Evolutionary conservation across 164 flowering plant species (phyloP), one percentile per base, ranked within the genome.

Genomic region (Magnolia officinalis): DNA sequence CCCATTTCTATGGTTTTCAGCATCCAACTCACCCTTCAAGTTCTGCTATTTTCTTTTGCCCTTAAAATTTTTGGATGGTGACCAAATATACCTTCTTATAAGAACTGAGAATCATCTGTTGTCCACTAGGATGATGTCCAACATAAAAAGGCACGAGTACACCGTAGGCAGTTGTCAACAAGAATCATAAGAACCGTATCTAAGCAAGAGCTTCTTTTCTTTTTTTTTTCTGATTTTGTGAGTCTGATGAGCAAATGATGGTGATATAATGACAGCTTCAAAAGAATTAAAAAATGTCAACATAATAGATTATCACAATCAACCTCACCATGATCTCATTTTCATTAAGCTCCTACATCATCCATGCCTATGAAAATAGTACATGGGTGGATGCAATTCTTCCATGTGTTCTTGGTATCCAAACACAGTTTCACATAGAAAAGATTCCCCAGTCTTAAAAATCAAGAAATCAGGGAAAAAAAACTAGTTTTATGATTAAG

Each of bases 391-490:
- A 31, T 16, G 49, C 31, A 68, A 37, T 37, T 16, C 14, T 68
- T 68, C 29, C 50, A 16, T 29, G 19, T 31, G 29, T 68, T 68
- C 2, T 14, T 5, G 7, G 58, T 70, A 49, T 45, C 72, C 55
- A 70, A 70, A 24, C 50, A 45, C n/a, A 20, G 58, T 68, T 68
- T 31, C 45, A 14, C 20, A 65, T 65, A 21, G 21, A 20, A 20
- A 65, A 2, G 18, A 65, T 65, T 10, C 37, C 68, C 21, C 26
- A 21, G 29, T 65, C 63, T 14, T 59, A 59, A 37, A 37, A 49
- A 68, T 68, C 49, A 68, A 68, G 71, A 68, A 68, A 68, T 68
- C 23, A 14, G n/a, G 71, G 18, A 16, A 29, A 68, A 68, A 68
- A 31, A 37, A 37, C 6, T 37, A 37, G 45, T 37, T 37, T 37